Conservation (phyloP, 768 basidiomycete species). For the Boletus subcaerulescens region DNA sequence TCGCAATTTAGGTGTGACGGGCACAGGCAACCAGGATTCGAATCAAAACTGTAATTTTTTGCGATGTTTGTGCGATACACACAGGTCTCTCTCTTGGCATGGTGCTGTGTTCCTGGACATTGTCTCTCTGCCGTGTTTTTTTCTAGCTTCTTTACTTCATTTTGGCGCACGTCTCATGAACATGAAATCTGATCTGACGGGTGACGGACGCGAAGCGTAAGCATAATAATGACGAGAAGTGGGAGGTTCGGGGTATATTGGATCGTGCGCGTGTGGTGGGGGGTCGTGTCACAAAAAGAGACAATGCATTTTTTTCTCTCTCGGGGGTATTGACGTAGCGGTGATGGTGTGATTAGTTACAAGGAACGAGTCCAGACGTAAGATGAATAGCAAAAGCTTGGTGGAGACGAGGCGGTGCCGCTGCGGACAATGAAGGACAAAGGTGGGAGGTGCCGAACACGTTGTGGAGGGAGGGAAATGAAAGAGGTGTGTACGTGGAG, state of each 20-base stretch:
- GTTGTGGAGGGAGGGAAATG: constrained; percentile 17
- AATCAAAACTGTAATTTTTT: too few species aligned
- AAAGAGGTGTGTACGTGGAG: constrained; percentile 9
- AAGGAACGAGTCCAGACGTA: constrained; percentile 13
- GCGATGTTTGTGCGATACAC: too few species aligned
- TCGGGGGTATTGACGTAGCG: not conserved
- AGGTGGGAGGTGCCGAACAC: constrained; percentile 15
- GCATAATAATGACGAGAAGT: constrained; percentile 10
- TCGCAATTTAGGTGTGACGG: too few species aligned
- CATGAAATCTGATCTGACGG: too few species aligned
- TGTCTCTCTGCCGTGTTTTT: not conserved
- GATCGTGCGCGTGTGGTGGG: not conserved
- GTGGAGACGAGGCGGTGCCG: constrained; percentile 25
- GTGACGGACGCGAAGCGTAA: constrained; percentile 5
- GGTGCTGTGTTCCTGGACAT: constrained; percentile 12
- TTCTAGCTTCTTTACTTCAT: too few species aligned
- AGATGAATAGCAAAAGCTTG: constrained; percentile 5
- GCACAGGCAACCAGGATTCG: too few species aligned
- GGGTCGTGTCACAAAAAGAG: not conserved
- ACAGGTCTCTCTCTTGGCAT: not conserved
- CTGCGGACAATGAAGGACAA: constrained; percentile 11
- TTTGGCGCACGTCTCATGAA: not conserved
- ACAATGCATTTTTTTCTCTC: not conserved
- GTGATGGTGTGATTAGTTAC: constrained; percentile 15
- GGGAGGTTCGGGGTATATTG: constrained; percentile 1